Base-by-base conservation (phyloP, 2,329 filamentous ascomycete genomes). In the Tolypocladium tropicale region DNA sequence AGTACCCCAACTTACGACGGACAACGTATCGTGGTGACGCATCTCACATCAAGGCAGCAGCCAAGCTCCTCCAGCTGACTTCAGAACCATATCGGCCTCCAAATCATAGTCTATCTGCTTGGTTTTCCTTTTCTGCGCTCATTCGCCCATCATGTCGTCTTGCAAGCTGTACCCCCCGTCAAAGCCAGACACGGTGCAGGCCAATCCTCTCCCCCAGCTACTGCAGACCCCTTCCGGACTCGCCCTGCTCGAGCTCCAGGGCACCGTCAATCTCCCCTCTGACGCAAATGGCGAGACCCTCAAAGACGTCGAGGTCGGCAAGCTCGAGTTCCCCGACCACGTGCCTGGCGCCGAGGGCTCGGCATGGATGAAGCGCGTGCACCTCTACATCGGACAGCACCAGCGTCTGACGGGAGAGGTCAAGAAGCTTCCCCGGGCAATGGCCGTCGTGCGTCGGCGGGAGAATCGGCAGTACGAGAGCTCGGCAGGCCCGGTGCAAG, bases 231-330 rank as follows among this genome's bases (percentile, higher is more conserved):
- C 94, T 0, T 85, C 88, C 0, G 94, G 94, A 53, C 82, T 96
- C 43, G 93, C 93, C 21, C 78, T 99, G 50, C 78, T 99, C 56
- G 94, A 97, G 74, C 82, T 99, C 16, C 94, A 99, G 76, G 94
- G 92, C 59, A 90, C 84, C 16, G 86, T 99, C 73, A 93, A 95
- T 70, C 77, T 91, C 1, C 85, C 90, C 9, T 60, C 73, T 2
- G 65, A 71, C 28, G 60, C 63, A 11, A 63, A 74, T 53, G 61
- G 69, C 30, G 60, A 67, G 25, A 52, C 66, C 6, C 59, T 72
- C 37, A 58, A 60, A 6, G 66, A 68, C 21, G 58, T 67, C 3
- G 64, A 70, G 23, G 78, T 95, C 60, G 91, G 91, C 34, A 84
- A 82, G 56, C 78, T 95, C 33, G 80, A 87, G 34, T 95, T 95